Evolutionary conservation across 148 eudicot species (phyloP), one percentile per base, ranked within the genome.

Genomic region (Camellia japonica): DNA sequence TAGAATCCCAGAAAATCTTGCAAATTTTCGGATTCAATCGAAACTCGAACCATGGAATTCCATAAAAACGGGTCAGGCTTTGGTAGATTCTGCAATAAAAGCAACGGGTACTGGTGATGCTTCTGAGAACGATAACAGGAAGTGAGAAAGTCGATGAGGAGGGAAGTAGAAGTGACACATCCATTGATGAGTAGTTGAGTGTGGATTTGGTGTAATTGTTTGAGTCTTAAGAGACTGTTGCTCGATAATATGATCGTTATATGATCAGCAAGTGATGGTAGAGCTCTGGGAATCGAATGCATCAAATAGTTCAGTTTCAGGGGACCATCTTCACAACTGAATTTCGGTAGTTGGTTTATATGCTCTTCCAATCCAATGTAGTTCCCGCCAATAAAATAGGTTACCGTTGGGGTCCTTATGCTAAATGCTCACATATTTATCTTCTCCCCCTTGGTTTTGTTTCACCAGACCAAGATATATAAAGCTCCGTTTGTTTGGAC

Each of bases 21-120:
- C 43, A 13, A 68, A 41, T 73, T 80, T 61, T 84, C 73, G 3
- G 84, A 79, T 68, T 81, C 71, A 51, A 86, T 79, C 38, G 84
- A 88, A 8, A 83, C 78, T 51, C 85, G 73, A 60, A 88, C 82
- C 79, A 86, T 73, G 7, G 87, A 73, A 18, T 83, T 83, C 87
- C 89, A 86, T 12, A 86, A 69, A 46, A 78, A 80, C 2, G 88
- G 79, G 58, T 80, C 73, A 0, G 88, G 85, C 11, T 71, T 78
- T 30, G 81, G 59, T 54, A 75, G 47, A 84, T 73, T 80, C 70
- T 76, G 74, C 62, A 75, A 23, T 77, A 88, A 38, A 80, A 75
- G 76, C 67, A 78, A 62, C 10, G 82, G 9, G 85, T 82, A 43
- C 18, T 68, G 79, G 10, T 68, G 79, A 80, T 55, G 78, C 41